Conservation (phyloP, 176 grass and related monocot species). For the Oryza glumipatula region DNA sequence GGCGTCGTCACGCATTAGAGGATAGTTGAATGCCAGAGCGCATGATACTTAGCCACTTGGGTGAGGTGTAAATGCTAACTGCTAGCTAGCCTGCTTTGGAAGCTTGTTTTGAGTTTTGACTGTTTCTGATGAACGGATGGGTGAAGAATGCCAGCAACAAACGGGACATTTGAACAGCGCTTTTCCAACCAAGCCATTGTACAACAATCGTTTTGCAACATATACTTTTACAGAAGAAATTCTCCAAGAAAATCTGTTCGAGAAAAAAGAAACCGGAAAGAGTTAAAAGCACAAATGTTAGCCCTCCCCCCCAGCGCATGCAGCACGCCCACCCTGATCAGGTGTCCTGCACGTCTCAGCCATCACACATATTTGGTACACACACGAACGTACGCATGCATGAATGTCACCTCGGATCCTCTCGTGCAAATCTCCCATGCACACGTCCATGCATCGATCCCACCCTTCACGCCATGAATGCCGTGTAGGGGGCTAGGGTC, state of each 20-base stretch:
- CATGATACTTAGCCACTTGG: slow-evolving; percentile 1
- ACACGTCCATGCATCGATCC: background rate
- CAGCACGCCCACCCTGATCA: background rate
- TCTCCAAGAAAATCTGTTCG: background rate
- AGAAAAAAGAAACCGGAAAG: background rate
- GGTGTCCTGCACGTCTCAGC: slow-evolving; percentile 1
- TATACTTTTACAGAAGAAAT: slow-evolving; percentile 1
- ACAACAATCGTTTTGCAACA: slow-evolving; percentile 8
- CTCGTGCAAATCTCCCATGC: background rate
- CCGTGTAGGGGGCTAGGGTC: background rate
- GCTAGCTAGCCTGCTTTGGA: slow-evolving; percentile 28
- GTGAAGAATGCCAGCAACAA: background rate
- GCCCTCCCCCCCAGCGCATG: background rate
- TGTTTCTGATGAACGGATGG: background rate
- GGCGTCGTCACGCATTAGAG: slow-evolving; percentile 4
- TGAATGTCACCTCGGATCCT: slow-evolving; percentile 1
- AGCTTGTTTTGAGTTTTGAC: slow-evolving; percentile 28
- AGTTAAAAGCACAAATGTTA: slow-evolving; percentile 11
- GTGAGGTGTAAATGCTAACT: slow-evolving; percentile 23
- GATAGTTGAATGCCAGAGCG: slow-evolving; percentile 16
- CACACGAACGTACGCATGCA: background rate
- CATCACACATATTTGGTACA: slow-evolving; percentile 1
- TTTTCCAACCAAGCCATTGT: background rate
- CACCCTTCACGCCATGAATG: background rate
- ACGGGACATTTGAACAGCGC: background rate